These are phyloP conservation scores for Shiraia bambusicola DNA, from an alignment of 2,329 filamentous ascomycete species.

Conservation along the genomic window DNA sequence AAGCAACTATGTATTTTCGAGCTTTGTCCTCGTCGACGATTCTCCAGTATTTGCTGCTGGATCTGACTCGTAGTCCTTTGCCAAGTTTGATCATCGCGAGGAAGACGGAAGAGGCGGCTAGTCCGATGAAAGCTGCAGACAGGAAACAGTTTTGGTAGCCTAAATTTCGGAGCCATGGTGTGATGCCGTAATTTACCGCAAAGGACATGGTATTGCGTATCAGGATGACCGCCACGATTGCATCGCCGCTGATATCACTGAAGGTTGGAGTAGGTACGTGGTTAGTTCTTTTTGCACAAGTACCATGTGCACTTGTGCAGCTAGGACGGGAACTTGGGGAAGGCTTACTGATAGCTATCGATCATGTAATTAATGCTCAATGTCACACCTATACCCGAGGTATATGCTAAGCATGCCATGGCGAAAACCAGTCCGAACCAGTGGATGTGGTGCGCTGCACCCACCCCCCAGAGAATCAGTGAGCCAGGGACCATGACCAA, in stretches of 20 bases:
- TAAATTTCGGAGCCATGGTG: constrained; percentile 48
- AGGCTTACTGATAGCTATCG: constrained; percentile 46
- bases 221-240: constrained; percentile 54
- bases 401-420: constrained; percentile 42
- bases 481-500: constrained; percentile 48
- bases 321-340: too few species aligned
- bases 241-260: constrained; percentile 49
- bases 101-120: constrained; percentile 44
- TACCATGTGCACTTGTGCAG: too few species aligned
- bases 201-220: constrained; percentile 55
- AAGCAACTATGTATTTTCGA: background rate
- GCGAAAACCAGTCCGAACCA: constrained; percentile 54
- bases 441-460: constrained; percentile 52
- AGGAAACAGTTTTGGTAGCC: constrained; percentile 49
- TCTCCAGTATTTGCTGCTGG: constrained; percentile 38
- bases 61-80: constrained; percentile 39
- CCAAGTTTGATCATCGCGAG: constrained; percentile 54
- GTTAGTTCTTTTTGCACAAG: too few species aligned
- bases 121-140: constrained; percentile 46
- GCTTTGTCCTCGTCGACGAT: constrained; percentile 23
- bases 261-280: too few species aligned
- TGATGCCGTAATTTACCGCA: constrained; percentile 54
- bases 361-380: constrained; percentile 51
- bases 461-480: constrained; percentile 55
- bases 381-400: constrained; percentile 43